These are phyloP conservation scores for Durotheca rogersii DNA, from an alignment of 495 filamentous ascomycete species.

Conservation along the genomic window DNA sequence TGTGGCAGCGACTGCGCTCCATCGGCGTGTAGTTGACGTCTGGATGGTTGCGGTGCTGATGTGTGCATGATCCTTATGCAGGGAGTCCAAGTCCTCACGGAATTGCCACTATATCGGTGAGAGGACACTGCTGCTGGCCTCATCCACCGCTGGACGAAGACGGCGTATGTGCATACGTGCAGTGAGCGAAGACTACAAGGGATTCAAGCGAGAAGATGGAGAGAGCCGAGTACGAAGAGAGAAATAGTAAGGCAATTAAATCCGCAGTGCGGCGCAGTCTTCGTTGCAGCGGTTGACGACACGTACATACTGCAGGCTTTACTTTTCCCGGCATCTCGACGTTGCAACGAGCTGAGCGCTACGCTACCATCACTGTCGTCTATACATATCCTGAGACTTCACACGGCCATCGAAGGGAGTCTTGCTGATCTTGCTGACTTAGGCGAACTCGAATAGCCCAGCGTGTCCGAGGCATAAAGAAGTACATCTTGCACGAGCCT, in stretches of 20 bases:
- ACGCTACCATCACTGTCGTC: constrained; percentile 12
- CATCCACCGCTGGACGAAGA: constrained; percentile 16
- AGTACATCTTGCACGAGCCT: background rate
- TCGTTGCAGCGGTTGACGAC: constrained; percentile 1
- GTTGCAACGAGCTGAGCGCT: constrained; percentile 23
- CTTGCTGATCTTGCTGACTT: background rate
- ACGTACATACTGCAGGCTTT: constrained; percentile 4
- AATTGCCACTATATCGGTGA: constrained; percentile 31
- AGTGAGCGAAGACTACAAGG: constrained; percentile 7
- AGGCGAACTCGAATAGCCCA: background rate
- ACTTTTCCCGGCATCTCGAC: constrained; percentile 1
- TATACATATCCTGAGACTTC: no score
- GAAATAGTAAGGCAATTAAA: constrained; percentile 16
- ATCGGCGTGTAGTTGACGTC: constrained; percentile 15
- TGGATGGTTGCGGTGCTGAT: constrained; percentile 27
- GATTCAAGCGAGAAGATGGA: constrained; percentile 14
- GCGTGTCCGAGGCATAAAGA: background rate
- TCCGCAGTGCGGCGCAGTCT: constrained; percentile 4
- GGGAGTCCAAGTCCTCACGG: constrained; percentile 15
- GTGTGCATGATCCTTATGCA: constrained; percentile 29
- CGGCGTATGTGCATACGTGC: background rate
- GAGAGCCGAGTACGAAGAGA: background rate
- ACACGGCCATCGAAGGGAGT: no score
- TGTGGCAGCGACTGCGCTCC: constrained; percentile 6
- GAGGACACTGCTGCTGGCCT: constrained; percentile 4